Evolutionary conservation across 371 early-diverging fungal genomes (phyloP).

Genomic region (Lichtheimia ornata): DNA sequence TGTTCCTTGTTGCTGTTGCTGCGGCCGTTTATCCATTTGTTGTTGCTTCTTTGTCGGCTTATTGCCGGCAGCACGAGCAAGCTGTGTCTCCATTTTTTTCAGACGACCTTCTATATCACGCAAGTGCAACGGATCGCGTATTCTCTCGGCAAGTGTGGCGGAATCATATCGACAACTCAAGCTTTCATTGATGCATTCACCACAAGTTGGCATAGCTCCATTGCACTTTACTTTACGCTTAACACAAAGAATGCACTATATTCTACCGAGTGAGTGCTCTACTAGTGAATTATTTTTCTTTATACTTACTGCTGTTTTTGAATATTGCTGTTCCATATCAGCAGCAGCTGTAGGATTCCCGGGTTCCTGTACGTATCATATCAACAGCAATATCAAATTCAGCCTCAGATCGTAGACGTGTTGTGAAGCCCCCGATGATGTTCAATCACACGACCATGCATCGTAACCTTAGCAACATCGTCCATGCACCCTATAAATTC

Average conservation of each 20-base stretch:
- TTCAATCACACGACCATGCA: too few relatives aligned
- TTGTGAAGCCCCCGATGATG: too few relatives aligned
- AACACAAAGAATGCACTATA: constrained; percentile 8
- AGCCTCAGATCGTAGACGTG: too few relatives aligned
- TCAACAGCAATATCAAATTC: too few relatives aligned
- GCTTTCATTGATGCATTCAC: constrained; percentile 3
- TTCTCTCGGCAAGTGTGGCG: background rate
- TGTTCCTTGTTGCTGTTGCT: background rate
- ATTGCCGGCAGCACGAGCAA: constrained; percentile 3
- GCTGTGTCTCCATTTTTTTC: constrained; percentile 11
- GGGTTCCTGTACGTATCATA: too few relatives aligned
- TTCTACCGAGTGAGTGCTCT: too few relatives aligned
- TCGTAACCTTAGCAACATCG: too few relatives aligned
- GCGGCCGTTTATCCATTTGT: background rate
- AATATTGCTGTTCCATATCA: too few relatives aligned
- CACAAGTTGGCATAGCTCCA: constrained; percentile 11
- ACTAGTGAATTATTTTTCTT: too few relatives aligned
- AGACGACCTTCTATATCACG: constrained; percentile 11
- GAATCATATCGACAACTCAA: constrained; percentile 8
- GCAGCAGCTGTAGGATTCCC: too few relatives aligned
- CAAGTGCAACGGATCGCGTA: constrained; percentile 5
- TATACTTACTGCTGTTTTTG: too few relatives aligned
- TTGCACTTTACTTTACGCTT: constrained; percentile 7
- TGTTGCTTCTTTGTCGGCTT: background rate
- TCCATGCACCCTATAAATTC: too few relatives aligned